Evolutionary conservation across 306 rosid genomes (phyloP).

Genomic region (Pyrus communis): DNA sequence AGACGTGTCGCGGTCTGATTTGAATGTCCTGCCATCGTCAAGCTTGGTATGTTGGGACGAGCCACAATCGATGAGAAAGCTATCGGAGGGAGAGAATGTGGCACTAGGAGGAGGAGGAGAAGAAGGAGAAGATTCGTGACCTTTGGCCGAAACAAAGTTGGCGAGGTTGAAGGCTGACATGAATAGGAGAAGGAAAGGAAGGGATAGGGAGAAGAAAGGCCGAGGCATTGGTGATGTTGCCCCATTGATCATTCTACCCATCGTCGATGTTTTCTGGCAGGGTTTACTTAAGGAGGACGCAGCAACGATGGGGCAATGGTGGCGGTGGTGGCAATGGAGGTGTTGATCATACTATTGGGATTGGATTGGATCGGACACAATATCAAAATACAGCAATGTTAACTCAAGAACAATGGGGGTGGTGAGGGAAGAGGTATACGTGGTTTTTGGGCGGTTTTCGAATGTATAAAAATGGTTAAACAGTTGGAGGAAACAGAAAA

Average conservation of each 20-base stretch:
- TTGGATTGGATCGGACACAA: not conserved
- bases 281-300: not conserved
- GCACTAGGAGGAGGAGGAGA: not conserved
- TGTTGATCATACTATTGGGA: not conserved
- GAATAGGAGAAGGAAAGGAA: conserved; percentile 8
- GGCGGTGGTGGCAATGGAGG: not conserved
- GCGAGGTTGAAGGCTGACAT: not conserved
- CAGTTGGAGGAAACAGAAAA: conserved; percentile 14
- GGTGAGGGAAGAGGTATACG: not conserved
- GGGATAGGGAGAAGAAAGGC: conserved; percentile 14
- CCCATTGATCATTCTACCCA: conserved; percentile 19
- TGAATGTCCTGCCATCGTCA: conserved; percentile 56
- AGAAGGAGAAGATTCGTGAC: not conserved
- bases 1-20: conserved; percentile 60
- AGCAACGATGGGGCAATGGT: not conserved
- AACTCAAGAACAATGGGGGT: not conserved
- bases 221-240: conserved; percentile 8
- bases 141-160: conserved; percentile 6
- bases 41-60: conserved; percentile 33
- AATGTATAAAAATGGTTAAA: conserved; percentile 3
- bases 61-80: conserved; percentile 72
- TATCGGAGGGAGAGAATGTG: conserved; percentile 42
- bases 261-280: not conserved
- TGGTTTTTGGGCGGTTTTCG: conserved; percentile 2
- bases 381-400: not conserved